A percentile compares a stretch with the other conserved stretches of the same genome.
Conservation (phyloP, 2,329 filamentous ascomycete species). For the Polytolypa hystricis region DNA sequence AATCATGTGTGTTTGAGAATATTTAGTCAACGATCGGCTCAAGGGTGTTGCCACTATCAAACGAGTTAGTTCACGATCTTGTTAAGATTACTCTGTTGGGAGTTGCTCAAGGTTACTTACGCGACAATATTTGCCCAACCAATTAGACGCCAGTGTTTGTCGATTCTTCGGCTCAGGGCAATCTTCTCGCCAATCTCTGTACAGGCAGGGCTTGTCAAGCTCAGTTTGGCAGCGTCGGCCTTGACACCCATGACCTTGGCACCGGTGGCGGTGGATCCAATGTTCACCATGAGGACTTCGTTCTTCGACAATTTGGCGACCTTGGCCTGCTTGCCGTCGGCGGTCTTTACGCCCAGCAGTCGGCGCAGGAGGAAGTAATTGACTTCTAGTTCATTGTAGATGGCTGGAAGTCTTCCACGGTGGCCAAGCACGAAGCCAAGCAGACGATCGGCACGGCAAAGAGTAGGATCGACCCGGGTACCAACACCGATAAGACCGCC, state of each 20-base stretch:
- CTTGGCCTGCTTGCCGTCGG: slow-evolving; percentile 98
- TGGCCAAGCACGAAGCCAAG: slow-evolving; percentile 96
- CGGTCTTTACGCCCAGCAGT: slow-evolving; percentile 90
- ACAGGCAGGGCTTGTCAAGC: slow-evolving; percentile 85
- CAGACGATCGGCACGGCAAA: slow-evolving; percentile 96
- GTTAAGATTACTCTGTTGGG: background rate
- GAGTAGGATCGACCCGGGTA: slow-evolving; percentile 91
- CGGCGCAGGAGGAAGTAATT: slow-evolving; percentile 97
- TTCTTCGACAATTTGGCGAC: slow-evolving; percentile 97
- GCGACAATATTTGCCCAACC: slow-evolving; percentile 73
- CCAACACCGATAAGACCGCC: slow-evolving; percentile 97
- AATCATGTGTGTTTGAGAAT: no score
- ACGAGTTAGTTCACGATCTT: slow-evolving; percentile 9
- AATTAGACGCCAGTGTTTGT: slow-evolving; percentile 97
- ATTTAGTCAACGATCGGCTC: slow-evolving; percentile 34
- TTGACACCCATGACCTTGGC: slow-evolving; percentile 96
- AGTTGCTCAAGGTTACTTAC: slow-evolving; percentile 24
- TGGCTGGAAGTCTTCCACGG: slow-evolving; percentile 84
- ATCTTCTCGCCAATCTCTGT: slow-evolving; percentile 98
- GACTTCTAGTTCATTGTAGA: slow-evolving; percentile 97
- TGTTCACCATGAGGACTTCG: slow-evolving; percentile 99
- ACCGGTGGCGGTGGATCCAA: slow-evolving; percentile 91
- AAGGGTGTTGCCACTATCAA: slow-evolving; percentile 35
- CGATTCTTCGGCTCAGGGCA: slow-evolving; percentile 86
- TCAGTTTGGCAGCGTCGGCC: slow-evolving; percentile 92